Evolutionary conservation across 495 filamentous ascomycete genomes (phyloP).

Genomic region (Trichoderma erinaceum): DNA sequence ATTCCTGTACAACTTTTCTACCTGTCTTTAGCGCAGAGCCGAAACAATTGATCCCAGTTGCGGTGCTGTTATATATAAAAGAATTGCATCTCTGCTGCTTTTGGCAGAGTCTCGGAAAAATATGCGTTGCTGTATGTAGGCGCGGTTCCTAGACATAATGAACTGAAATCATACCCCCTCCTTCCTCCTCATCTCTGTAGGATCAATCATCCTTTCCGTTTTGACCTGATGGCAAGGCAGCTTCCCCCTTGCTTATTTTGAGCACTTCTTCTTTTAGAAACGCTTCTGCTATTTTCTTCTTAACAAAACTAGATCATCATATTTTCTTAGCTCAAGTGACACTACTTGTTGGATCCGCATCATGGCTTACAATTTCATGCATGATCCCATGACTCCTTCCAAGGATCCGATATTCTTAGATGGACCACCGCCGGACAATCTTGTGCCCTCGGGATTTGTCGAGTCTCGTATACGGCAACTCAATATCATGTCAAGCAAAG

Average conservation of each 20-base stretch:
- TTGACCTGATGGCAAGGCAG: background rate
- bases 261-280: background rate
- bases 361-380: background rate
- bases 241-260: background rate
- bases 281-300: background rate
- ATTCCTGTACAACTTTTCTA: conserved; percentile 20
- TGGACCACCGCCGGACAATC: background rate
- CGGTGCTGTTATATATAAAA: background rate
- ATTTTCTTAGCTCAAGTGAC: background rate
- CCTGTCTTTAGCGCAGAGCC: conserved; percentile 60
- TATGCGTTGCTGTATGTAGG: conserved; percentile 35
- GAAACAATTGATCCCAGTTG: conserved; percentile 1
- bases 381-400: background rate
- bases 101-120: conserved; percentile 71
- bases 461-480: conserved; percentile 6
- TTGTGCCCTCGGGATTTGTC: background rate
- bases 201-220: conserved; percentile 21
- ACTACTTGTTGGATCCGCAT: background rate
- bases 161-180: background rate
- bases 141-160: conserved; percentile 18
- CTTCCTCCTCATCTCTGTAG: conserved; percentile 22
- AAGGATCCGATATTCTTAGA: background rate
- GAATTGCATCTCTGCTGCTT: background rate
- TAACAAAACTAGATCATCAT: background rate
- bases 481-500: conserved; percentile 1